Evolutionary conservation across 108 stramenopile species (phyloP).

Genomic region (Nitzschia sp.): DNA sequence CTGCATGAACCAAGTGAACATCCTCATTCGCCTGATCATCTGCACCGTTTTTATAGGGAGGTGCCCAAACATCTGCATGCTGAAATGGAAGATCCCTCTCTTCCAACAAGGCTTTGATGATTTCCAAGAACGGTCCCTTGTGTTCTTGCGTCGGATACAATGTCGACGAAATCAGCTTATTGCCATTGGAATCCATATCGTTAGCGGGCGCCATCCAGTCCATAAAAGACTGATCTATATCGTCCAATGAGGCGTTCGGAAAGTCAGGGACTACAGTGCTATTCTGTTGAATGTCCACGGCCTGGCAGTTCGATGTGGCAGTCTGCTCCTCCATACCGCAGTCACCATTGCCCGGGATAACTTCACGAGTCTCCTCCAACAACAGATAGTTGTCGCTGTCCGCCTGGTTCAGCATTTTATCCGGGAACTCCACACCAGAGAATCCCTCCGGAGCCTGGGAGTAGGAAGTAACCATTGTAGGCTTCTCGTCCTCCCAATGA

Average conservation of each 20-base stretch:
- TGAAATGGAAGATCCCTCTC: constrained; percentile 45
- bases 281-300: background rate
- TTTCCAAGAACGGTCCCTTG: constrained; percentile 43
- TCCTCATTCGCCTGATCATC: background rate
- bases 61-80: constrained; percentile 64
- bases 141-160: no score
- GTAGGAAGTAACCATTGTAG: background rate
- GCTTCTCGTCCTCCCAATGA: background rate
- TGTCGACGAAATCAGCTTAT: background rate
- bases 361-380: background rate
- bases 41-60: constrained; percentile 28
- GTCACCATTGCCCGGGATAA: no score
- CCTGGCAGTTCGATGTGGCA: background rate
- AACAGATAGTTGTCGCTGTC: background rate
- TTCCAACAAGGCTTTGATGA: constrained; percentile 40
- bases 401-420: no score
- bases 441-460: background rate
- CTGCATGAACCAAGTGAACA: constrained; percentile 42
- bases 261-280: background rate
- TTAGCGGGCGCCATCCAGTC: background rate
- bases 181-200: background rate
- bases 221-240: background rate
- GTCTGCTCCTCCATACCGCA: no score
- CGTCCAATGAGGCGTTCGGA: background rate
- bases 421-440: no score